Base-by-base conservation (phyloP, 2,329 filamentous ascomycete genomes). In the Lachnellula subtilissima region DNA sequence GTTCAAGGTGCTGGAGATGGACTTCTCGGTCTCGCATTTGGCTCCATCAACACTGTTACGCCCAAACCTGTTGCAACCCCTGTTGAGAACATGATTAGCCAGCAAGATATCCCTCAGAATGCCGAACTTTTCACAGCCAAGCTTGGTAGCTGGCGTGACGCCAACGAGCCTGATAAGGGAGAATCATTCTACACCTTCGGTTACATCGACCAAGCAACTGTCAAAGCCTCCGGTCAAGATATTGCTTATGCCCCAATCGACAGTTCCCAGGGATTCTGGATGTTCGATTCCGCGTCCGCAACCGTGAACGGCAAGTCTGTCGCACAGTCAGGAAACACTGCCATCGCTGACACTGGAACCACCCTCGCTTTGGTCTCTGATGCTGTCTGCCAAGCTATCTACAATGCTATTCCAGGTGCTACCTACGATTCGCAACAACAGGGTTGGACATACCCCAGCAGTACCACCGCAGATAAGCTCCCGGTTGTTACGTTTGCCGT, bases 181-280 rank as follows among this genome's bases (percentile, higher is more conserved):
- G 71, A 74, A 58, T 83, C 70, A 75, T 90, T 88, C 74, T 90
- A 87, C 73, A 89, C 87, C 1, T 89, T 90, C 61, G 87, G 87
- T 19, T 87, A 77, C 69, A 86, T 90, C 65, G 86, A 89, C 64
- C 67, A 85, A 61, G 77, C 80, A n/a, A 77, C 81, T 0, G 75
- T 88, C 48, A 76, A 74, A 53, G 74, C 75, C 3, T 78, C 78
- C 1, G 78, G 77, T 32, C 68, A 79, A 58, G 75, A 82, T 1
- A 79, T 86, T 40, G 70, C 76, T 61, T 90, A 85, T 72, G 79
- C 82, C 0, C 74, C 78, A 12, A 72, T 90, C 49, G 83, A 89
- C 71, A 83, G 79, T 55, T 79, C 76, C 1, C 71, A 83, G 54
- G 87, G 87, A 22, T 88, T 88, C 74, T 91, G 86, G 87, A 74